Percentiles rank a stretch among this genome's conserved stretches.
Evolutionary conservation across 2,329 filamentous ascomycete genomes (phyloP).

Genomic region (Stachybotrys echinatus): DNA sequence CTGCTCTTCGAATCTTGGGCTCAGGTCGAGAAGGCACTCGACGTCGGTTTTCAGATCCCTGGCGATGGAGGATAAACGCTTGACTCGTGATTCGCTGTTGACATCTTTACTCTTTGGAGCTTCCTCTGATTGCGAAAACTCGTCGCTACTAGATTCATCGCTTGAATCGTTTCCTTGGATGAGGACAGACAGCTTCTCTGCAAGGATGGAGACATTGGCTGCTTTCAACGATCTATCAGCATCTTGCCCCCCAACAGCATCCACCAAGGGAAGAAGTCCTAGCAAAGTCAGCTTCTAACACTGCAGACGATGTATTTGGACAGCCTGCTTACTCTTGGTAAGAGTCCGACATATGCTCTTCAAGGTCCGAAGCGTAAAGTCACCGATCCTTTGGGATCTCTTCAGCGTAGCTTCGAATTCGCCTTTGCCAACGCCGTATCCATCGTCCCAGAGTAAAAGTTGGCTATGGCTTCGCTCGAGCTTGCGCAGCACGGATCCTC

Average conservation of each 20-base stretch:
- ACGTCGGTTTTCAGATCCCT: background rate
- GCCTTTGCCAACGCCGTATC: background rate
- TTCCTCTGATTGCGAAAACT: background rate
- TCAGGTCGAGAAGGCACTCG: background rate
- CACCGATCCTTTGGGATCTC: slow-evolving; percentile 1
- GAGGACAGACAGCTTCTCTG: background rate
- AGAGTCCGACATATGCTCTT: slow-evolving; percentile 1
- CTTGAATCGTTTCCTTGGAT: background rate
- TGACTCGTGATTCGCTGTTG: background rate
- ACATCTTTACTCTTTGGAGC: background rate
- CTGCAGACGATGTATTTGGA: background rate
- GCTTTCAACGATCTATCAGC: background rate
- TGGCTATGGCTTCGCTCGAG: background rate
- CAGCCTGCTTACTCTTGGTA: background rate
- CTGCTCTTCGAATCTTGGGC: background rate
- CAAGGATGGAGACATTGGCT: background rate
- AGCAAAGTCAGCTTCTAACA: background rate
- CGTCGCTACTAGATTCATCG: background rate
- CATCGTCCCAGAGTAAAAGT: background rate
- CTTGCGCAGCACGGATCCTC: background rate
- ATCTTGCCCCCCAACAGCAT: background rate
- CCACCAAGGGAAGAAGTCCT: background rate
- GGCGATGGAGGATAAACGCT: background rate
- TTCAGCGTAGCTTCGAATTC: background rate
- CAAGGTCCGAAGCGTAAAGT: background rate